Base-by-base conservation (phyloP, 768 basidiomycete genomes). In the Xerocomus brunneocitrinus region DNA sequence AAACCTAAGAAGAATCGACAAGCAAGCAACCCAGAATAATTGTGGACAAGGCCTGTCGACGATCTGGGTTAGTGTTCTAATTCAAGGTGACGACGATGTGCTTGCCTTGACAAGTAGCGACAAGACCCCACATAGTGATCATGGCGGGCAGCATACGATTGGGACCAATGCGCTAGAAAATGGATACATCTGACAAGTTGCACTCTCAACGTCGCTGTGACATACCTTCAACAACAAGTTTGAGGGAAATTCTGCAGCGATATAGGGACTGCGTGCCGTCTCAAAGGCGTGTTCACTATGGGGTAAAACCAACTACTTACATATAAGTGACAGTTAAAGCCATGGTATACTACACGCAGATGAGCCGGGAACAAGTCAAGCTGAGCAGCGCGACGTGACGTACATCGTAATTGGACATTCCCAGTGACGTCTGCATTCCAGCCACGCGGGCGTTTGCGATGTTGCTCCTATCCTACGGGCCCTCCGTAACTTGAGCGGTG, bases 51-150 rank as follows among this genome's bases (percentile, higher is more conserved):
- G 10, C 47, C 47, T 47, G 9, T n/a, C 22, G 13, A 27, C 14
- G 25, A 24, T 7, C 39, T 40, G 28, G 19, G 48, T 49, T 5
- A 31, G 28, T 31, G 22, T 40, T 24, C 6, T 31, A n/a, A 16
- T 9, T 5, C 47, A 47, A 9, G 35, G 14, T n/a, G 35, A 27
- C 14, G 14, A 25, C 10, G 14, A n/a, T 32, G n/a, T 31, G 7
- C 32, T 54, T 25, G 77, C 83, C 84, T 75, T 88, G 85, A 42
- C 81, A 70, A 8, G 82, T 74, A 9, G 79, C 76, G 13, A 83
- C 76, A n/a, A 86, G 44, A n/a, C 87, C 87, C 86, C 87, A 89
- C 1, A 80, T 59, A 0, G 79, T 75, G 45, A 87, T 67, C 77
- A 87, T 80, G 1, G 79, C 66, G 0, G 87, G 86, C 63, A 85